Evolutionary conservation across 179 eudicot species (phyloP).

Genomic region (Vitellaria paradoxa): DNA sequence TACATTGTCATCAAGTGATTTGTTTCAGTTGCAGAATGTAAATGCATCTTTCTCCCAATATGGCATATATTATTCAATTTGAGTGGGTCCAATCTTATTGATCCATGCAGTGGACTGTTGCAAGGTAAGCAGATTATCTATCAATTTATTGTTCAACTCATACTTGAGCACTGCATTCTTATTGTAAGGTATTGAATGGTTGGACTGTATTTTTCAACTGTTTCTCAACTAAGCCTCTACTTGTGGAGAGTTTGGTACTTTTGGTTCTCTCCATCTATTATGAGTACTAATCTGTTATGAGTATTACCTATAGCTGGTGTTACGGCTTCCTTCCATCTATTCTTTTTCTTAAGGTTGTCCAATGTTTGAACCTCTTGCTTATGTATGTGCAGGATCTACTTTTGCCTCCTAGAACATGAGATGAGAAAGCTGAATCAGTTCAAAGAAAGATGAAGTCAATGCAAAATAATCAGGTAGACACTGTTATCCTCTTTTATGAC

Average conservation of each 20-base stretch:
- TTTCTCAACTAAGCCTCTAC: not conserved
- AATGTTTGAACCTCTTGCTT: not conserved
- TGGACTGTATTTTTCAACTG: not conserved
- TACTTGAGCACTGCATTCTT: not conserved
- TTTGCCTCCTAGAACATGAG: not conserved
- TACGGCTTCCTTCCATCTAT: not conserved
- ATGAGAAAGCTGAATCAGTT: too few relatives aligned
- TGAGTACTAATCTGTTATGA: not conserved
- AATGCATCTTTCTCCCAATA: not conserved
- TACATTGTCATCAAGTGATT: not conserved
- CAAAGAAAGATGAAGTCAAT: not conserved
- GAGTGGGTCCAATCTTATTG: conserved; percentile 5
- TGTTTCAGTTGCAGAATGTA: not conserved
- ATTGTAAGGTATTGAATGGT: not conserved
- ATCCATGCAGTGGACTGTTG: not conserved
- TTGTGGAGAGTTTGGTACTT: not conserved
- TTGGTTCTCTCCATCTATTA: not conserved
- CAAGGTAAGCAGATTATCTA: not conserved
- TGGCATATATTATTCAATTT: not conserved
- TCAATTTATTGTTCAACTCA: not conserved
- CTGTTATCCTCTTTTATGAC: not conserved
- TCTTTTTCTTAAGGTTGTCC: conserved; percentile 1
- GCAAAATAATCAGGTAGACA: conserved; percentile 1
- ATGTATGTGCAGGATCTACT: not conserved
- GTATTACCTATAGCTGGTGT: not conserved